Evolutionary conservation across 345 rosid species (phyloP).

Genomic region (Kernera saxatilis): DNA sequence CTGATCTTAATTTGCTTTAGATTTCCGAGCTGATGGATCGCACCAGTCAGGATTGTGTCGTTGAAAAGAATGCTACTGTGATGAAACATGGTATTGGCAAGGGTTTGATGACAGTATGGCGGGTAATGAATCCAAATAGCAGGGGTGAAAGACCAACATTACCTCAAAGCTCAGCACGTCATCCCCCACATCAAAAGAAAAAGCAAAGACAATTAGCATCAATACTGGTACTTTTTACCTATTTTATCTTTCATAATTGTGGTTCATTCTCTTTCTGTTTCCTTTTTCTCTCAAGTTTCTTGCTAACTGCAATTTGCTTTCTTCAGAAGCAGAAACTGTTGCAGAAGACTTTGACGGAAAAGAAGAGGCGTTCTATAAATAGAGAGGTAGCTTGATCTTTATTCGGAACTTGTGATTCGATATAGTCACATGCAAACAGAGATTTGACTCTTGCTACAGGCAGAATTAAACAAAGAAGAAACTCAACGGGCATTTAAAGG

Average conservation of each 20-base stretch:
- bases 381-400: slow-evolving; percentile 46
- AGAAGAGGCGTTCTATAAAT: slow-evolving; percentile 45
- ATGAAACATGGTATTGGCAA: slow-evolving; percentile 94
- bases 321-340: slow-evolving; percentile 55
- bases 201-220: slow-evolving; percentile 45
- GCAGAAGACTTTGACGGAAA: slow-evolving; percentile 43
- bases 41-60: slow-evolving; percentile 21
- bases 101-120: slow-evolving; percentile 93
- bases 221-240: slow-evolving; percentile 34
- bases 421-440: slow-evolving; percentile 4
- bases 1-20: slow-evolving; percentile 7
- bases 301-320: slow-evolving; percentile 21
- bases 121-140: slow-evolving; percentile 57
- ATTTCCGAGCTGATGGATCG: slow-evolving; percentile 24
- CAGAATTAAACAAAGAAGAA: slow-evolving; percentile 32
- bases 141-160: slow-evolving; percentile 33
- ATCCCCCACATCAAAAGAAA: slow-evolving; percentile 27
- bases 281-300: background rate
- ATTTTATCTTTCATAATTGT: background rate
- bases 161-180: slow-evolving; percentile 27
- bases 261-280: background rate
- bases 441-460: slow-evolving; percentile 43
- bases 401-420: slow-evolving; percentile 10
- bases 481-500: slow-evolving; percentile 34
- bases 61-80: slow-evolving; percentile 25